phyloP scores from a whole-genome alignment of 441 rosid species.

The Kokia cookei region DNA sequence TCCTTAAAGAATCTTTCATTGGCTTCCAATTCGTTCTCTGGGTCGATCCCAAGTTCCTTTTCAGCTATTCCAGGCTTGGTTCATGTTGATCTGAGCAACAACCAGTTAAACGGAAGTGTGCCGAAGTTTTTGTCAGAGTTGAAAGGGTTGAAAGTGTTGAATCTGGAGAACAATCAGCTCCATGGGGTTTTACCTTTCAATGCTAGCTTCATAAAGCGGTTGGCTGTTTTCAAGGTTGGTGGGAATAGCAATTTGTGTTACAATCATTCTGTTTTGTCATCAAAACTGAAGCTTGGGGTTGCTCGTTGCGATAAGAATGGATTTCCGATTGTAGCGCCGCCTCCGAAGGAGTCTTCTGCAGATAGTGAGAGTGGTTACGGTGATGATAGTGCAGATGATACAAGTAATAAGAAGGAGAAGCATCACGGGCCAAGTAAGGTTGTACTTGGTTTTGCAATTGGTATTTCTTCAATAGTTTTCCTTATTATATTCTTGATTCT shows the following conservation, averaged over 20 bases:
- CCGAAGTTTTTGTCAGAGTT: slow-evolving; percentile 63
- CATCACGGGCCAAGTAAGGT: slow-evolving; percentile 89
- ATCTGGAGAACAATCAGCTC: slow-evolving; percentile 61
- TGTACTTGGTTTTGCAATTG: slow-evolving; percentile 89
- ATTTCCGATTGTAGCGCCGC: slow-evolving; percentile 72
- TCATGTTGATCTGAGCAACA: slow-evolving; percentile 82
- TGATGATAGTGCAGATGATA: slow-evolving; percentile 23
- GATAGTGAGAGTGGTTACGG: slow-evolving; percentile 39
- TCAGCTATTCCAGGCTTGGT: slow-evolving; percentile 63
- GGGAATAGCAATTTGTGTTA: slow-evolving; percentile 77
- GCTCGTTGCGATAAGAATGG: slow-evolving; percentile 85
- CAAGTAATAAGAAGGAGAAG: slow-evolving; percentile 27
- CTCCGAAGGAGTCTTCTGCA: slow-evolving; percentile 48
- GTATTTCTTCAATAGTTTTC: slow-evolving; percentile 74
- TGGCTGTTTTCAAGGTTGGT: slow-evolving; percentile 64
- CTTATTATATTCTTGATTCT: slow-evolving; percentile 76
- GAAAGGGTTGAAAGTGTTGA: slow-evolving; percentile 61
- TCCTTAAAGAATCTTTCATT: slow-evolving; percentile 62
- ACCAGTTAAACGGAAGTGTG: slow-evolving; percentile 80
- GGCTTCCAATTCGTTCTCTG: slow-evolving; percentile 71
- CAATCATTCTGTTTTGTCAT: slow-evolving; percentile 55
- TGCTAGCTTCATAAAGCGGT: slow-evolving; percentile 51
- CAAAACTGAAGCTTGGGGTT: slow-evolving; percentile 80
- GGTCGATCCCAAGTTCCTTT: slow-evolving; percentile 73
- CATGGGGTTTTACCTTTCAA: slow-evolving; percentile 87